Conservation (phyloP, 1,139 yeast species). For the Protomyces inouyei region DNA sequence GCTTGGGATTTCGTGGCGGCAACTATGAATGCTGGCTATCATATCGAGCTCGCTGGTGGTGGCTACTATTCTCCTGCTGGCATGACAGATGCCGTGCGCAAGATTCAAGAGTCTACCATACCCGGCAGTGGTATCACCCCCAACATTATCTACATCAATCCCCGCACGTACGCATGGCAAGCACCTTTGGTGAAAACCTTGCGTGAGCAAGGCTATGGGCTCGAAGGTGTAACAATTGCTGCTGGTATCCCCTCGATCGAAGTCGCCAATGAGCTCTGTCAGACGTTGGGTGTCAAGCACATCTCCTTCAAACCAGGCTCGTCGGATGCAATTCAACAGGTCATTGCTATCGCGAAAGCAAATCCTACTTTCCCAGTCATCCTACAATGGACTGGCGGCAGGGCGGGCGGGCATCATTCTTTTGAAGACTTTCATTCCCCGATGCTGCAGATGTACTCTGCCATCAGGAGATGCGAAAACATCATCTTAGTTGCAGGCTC, state of each 20-base stretch:
- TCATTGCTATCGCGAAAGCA: conserved; percentile 84
- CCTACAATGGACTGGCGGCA: conserved; percentile 99
- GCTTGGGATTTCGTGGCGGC: conserved; percentile 91
- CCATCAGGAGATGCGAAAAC: conserved; percentile 86
- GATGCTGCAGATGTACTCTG: conserved; percentile 87
- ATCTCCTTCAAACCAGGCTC: conserved; percentile 98
- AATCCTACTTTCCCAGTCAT: conserved; percentile 95
- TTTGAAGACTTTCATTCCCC: conserved; percentile 99
- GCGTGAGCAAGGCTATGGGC: conserved; percentile 89
- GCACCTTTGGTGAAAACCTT: conserved; percentile 87
- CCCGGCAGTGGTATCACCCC: conserved; percentile 91
- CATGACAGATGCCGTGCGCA: conserved; percentile 70
- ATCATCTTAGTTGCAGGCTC: conserved; percentile 93
- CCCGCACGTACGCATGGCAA: conserved; percentile 98
- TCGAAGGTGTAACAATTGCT: conserved; percentile 93
- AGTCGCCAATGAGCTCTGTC: conserved; percentile 93
- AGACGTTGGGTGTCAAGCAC: conserved; percentile 85
- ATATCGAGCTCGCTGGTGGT: conserved; percentile 97
- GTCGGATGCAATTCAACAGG: conserved; percentile 82
- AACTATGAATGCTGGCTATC: conserved; percentile 91
- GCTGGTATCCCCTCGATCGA: conserved; percentile 99
- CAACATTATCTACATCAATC: conserved; percentile 91
- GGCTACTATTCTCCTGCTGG: conserved; percentile 76
- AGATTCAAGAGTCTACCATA: conserved; percentile 51
- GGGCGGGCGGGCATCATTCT: conserved; percentile 99